Base-by-base conservation (phyloP, 2,329 filamentous ascomycete genomes). In the Xylariaceae sp. region DNA sequence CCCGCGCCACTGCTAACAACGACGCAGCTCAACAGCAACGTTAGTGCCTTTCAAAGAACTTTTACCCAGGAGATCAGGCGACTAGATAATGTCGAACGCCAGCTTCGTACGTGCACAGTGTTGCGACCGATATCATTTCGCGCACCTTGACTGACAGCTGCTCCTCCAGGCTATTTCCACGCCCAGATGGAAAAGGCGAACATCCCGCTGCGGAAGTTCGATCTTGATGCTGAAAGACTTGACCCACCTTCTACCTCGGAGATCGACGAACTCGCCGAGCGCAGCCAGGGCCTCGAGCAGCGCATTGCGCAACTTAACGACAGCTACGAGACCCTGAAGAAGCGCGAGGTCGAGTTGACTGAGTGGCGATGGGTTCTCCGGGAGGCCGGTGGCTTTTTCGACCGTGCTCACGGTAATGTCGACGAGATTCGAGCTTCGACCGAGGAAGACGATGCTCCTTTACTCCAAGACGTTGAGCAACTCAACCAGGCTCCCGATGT, bases 351-450 rank as follows among this genome's bases (percentile, higher is more conserved):
- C 61, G 94, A 99, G 74, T 81, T 99, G 69, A 96, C 90, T 9
- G 94, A 99, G 78, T 97, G 94, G 94, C 89, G 95, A 71, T 97
- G 93, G 91, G 95, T 99, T 55, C 78, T 99, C 60, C 88, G 91
- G 65, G 94, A 99, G 82, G 92, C 95, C 51, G 94, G 94, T 47
- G 91, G 92, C 67, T 99, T 99, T 78, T 99, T 99, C 68, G 94
- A 99, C 73, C 84, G 93, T 66, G 94, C 94, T 55, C 92, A 96
- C 72, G 94, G 92, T 63, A 95, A 95, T 73, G 95, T 95, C 5
- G 94, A 99, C 64, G 93, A 97, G 75, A 97, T 99, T 68, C 86
- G 94, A 60, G 88, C 91, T 60, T 97, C 92, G 39, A 88, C 89
- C 64, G 89, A 92, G 67, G 87, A 93, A 61, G 92, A 96, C 72